Percentiles rank a stretch among this genome's conserved stretches.
Conservation (phyloP, 352 stramenopile genomes). For the Albugo laibachii region DNA sequence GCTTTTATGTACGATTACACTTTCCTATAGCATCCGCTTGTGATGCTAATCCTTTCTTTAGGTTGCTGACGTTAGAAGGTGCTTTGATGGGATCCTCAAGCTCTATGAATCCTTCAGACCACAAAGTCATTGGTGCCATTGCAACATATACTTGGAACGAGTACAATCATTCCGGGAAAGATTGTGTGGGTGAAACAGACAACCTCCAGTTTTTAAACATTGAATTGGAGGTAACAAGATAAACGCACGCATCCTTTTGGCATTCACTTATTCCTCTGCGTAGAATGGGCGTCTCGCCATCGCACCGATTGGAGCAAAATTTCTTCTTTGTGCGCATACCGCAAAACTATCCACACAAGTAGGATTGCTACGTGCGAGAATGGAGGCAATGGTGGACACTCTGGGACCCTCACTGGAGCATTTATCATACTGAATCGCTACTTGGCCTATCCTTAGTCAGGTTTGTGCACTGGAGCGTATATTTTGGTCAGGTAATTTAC, state of each 20-base stretch:
- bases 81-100: constrained; percentile 65
- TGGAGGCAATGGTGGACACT: no score
- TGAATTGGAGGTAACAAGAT: constrained; percentile 32
- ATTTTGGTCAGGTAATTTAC: no score
- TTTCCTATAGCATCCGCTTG: not conserved
- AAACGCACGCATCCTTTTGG: not conserved
- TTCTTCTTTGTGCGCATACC: constrained; percentile 63
- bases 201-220: constrained; percentile 44
- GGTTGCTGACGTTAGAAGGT: constrained; percentile 67
- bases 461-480: no score
- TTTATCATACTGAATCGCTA: no score
- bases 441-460: no score
- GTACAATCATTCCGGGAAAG: constrained; percentile 51
- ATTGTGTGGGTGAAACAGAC: constrained; percentile 25
- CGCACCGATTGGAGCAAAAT: constrained; percentile 36
- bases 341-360: not conserved
- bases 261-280: not conserved
- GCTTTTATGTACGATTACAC: constrained; percentile 40
- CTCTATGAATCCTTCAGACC: constrained; percentile 27
- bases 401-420: no score
- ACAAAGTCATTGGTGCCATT: constrained; percentile 75
- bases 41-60: constrained; percentile 7
- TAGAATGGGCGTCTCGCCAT: constrained; percentile 24
- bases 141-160: constrained; percentile 70
- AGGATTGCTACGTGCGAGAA: not conserved